These are phyloP conservation scores for Dinochytrium kinnereticum DNA, from an alignment of 371 early-diverging fungal genomes.

Conservation along the genomic window DNA sequence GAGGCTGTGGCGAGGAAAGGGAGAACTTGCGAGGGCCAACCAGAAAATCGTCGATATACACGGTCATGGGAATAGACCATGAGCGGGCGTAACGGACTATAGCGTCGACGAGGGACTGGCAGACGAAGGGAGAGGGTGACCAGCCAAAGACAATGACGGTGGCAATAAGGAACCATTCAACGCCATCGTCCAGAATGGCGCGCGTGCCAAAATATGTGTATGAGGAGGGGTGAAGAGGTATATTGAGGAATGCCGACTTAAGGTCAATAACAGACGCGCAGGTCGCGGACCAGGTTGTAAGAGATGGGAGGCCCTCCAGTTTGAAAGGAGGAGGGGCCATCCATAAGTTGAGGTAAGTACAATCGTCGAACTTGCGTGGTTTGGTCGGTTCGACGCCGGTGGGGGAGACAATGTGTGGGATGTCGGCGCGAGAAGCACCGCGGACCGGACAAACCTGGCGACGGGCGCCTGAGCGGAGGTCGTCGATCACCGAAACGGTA, in stretches of 20 bases:
- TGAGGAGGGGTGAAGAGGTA: not conserved
- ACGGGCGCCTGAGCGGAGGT: not conserved
- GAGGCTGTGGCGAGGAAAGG: not conserved
- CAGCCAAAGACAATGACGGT: not conserved
- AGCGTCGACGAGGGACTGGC: slow-evolving; percentile 9
- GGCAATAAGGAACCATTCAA: not conserved
- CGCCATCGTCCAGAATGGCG: not conserved
- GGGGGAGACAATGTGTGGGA: not conserved
- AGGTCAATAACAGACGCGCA: not conserved
- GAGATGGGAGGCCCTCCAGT: not conserved
- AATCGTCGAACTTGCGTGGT: not conserved
- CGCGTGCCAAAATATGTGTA: slow-evolving; percentile 5
- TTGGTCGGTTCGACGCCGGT: not conserved
- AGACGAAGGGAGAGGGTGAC: slow-evolving; percentile 11
- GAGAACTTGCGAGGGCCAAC: not conserved
- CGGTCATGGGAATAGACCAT: slow-evolving; percentile 9
- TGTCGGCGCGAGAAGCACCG: not conserved
- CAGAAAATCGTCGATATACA: not conserved
- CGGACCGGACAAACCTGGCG: not conserved
- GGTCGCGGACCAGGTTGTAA: not conserved
- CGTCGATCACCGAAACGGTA: too few species aligned
- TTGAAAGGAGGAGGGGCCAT: not conserved
- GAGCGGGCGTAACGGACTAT: not conserved
- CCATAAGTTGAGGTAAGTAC: not conserved
- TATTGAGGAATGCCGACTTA: not conserved